Percentiles rank a stretch among this genome's conserved stretches.
phyloP scores from a whole-genome alignment of 495 filamentous ascomycete genomes.

The Hypoxylon lienhwacheense region DNA sequence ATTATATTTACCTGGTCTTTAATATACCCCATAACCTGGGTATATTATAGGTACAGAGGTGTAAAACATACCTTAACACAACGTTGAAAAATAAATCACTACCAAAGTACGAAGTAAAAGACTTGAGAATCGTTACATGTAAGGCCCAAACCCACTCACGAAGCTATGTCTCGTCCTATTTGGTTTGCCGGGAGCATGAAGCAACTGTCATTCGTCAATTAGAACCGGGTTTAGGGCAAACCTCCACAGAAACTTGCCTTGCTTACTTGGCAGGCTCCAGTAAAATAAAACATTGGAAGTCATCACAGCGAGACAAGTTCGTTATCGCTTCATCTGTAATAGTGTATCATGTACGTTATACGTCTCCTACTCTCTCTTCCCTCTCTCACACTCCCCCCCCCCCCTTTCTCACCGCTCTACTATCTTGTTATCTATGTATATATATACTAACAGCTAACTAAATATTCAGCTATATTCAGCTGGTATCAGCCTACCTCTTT shows the following conservation, averaged over 20 bases:
- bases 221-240: slow-evolving; percentile 9
- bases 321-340: slow-evolving; percentile 7
- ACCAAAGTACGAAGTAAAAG: too few species aligned
- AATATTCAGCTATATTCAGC: background rate
- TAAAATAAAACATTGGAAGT: slow-evolving; percentile 21
- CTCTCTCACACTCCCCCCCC: too few species aligned
- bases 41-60: too few species aligned
- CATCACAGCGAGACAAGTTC: slow-evolving; percentile 25
- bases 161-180: slow-evolving; percentile 7
- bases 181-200: slow-evolving; percentile 10
- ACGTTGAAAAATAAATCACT: too few species aligned
- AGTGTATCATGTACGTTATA: slow-evolving; percentile 17
- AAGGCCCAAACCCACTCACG: too few species aligned
- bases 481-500: background rate
- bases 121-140: too few species aligned
- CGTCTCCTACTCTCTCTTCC: background rate
- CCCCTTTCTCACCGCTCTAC: slow-evolving; percentile 16
- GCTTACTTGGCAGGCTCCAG: slow-evolving; percentile 21
- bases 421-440: background rate
- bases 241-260: slow-evolving; percentile 16
- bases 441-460: background rate
- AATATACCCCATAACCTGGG: too few species aligned
- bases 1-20: too few species aligned
- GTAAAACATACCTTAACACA: slow-evolving; percentile 6
- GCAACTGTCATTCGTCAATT: slow-evolving; percentile 27